Evolutionary conservation across 768 basidiomycete species (phyloP).

Genomic region (Daedaleopsis nitida): DNA sequence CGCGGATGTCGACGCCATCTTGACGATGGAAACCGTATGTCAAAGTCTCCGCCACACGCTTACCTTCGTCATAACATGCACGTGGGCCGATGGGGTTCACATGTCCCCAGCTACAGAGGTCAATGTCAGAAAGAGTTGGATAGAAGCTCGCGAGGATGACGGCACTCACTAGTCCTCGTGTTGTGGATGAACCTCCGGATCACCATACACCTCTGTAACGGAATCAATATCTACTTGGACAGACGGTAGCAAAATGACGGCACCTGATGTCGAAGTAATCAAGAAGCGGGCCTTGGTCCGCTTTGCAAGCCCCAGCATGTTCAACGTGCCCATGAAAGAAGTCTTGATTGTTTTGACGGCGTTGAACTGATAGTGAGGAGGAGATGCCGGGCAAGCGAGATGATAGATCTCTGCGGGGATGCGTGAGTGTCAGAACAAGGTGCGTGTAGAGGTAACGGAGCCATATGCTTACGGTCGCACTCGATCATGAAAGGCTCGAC

Average conservation of each 20-base stretch:
- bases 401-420: slow-evolving; percentile 85
- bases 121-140: slow-evolving; percentile 15
- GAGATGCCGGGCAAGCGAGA: slow-evolving; percentile 96
- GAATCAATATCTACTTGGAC: neutral
- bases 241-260: slow-evolving; percentile 24
- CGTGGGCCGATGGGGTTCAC: slow-evolving; percentile 98
- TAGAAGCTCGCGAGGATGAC: neutral
- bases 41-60: slow-evolving; percentile 97
- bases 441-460: slow-evolving; percentile 2
- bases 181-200: slow-evolving; percentile 98
- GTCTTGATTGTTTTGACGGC: slow-evolving; percentile 98
- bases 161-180: slow-evolving; percentile 85
- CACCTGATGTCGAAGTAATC: slow-evolving; percentile 92
- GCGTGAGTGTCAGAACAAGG: neutral
- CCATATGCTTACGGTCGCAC: slow-evolving; percentile 78
- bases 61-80: slow-evolving; percentile 99
- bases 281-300: slow-evolving; percentile 97
- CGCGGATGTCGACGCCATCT: slow-evolving; percentile 93
- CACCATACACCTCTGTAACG: slow-evolving; percentile 88
- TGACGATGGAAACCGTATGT: slow-evolving; percentile 96
- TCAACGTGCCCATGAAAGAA: slow-evolving; percentile 96
- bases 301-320: slow-evolving; percentile 98
- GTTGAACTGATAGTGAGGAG: slow-evolving; percentile 97
- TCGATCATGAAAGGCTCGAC: slow-evolving; percentile 98
- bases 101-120: slow-evolving; percentile 81